Conservation (phyloP, 768 basidiomycete species). For the Xerocomellus chrysenteron region DNA sequence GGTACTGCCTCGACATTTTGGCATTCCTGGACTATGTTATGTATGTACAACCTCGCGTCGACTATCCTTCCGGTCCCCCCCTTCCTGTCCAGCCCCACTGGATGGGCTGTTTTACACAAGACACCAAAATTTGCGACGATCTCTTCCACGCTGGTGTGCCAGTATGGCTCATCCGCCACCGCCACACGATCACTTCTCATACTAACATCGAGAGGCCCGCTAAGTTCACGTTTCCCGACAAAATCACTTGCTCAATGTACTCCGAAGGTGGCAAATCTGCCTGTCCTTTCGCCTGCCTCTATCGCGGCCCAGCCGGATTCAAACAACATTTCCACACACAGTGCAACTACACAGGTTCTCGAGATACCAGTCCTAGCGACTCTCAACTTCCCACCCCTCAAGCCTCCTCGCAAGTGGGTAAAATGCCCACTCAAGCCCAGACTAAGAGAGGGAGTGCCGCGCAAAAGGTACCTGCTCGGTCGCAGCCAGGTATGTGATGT, state of each 20-base stretch:
- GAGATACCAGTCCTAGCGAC: not conserved
- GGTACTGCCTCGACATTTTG: constrained; percentile 1
- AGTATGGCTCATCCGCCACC: not conserved
- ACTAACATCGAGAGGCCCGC: constrained; percentile 5
- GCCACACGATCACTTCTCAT: not conserved
- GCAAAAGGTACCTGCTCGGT: not conserved
- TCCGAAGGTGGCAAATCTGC: not conserved
- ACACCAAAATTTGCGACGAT: not conserved
- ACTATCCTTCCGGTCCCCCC: not conserved
- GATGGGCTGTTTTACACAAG: constrained; percentile 14
- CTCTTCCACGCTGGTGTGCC: constrained; percentile 8
- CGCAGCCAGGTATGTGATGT: too few relatives aligned
- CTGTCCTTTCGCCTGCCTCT: not conserved
- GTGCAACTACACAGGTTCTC: not conserved
- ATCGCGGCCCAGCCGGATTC: not conserved
- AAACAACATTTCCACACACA: not conserved
- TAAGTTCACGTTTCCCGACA: not conserved
- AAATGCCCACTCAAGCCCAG: not conserved
- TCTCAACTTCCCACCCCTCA: not conserved
- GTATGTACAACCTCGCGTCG: not conserved
- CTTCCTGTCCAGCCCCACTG: not conserved
- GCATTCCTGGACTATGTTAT: not conserved
- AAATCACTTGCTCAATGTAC: not conserved
- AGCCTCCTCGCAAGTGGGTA: not conserved
- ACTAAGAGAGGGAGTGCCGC: not conserved